Evolutionary conservation across 192 early-diverging fungal genomes (phyloP).

Genomic region (Podila clonocystis): DNA sequence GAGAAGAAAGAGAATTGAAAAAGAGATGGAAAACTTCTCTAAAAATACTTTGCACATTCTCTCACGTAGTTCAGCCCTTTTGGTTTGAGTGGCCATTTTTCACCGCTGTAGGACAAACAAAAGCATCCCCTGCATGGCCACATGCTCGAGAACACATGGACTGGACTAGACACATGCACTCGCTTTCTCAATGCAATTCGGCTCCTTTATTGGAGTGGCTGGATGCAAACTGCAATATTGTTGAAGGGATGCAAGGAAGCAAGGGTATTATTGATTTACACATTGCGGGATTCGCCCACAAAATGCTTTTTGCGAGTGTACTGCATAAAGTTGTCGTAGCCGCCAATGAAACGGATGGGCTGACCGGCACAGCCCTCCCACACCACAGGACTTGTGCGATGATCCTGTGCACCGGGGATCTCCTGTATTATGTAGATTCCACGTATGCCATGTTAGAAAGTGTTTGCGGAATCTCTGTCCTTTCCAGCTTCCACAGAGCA

Average conservation of each 20-base stretch:
- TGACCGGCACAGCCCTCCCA: conserved; percentile 44
- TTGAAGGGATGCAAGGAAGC: no score
- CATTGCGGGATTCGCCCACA: conserved; percentile 24
- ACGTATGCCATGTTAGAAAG: not conserved
- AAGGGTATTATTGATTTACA: not conserved
- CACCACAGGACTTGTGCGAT: conserved; percentile 41
- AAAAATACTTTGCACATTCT: not conserved
- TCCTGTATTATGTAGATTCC: conserved; percentile 3
- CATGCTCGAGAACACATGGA: no score
- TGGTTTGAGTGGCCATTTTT: no score
- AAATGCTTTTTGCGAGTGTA: conserved; percentile 23
- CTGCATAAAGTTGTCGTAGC: conserved; percentile 38
- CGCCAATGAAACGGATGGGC: conserved; percentile 35
- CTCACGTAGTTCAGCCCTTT: no score
- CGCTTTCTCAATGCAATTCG: no score
- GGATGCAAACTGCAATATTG: no score
- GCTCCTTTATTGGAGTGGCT: no score
- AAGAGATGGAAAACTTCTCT: not conserved
- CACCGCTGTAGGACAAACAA: no score
- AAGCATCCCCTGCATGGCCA: no score
- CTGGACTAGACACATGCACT: no score
- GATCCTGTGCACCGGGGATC: conserved; percentile 40
- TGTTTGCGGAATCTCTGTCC: not conserved
- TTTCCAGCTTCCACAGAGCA: not conserved
- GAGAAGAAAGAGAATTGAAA: not conserved